Conservation (phyloP, 371 early-diverging fungal species). For the Mortierella sp. region DNA sequence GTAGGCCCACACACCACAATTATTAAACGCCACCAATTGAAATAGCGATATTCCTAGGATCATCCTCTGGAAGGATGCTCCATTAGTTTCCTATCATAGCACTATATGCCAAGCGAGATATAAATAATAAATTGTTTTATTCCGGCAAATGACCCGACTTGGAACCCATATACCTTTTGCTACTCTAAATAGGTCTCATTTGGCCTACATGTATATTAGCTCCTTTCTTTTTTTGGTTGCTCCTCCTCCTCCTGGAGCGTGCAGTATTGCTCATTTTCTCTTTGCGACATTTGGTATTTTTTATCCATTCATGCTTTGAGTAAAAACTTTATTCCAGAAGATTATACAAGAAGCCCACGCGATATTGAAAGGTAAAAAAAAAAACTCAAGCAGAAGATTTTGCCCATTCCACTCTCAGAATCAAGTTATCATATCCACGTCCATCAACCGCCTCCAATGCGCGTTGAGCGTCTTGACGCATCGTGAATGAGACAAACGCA, state of each 20-base stretch:
- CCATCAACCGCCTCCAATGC: constrained; percentile 91
- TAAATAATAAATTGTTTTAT: not conserved
- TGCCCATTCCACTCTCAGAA: constrained; percentile 91
- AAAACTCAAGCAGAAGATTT: constrained; percentile 56
- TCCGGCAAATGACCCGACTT: not conserved
- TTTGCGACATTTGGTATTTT: no score
- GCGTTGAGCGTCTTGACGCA: constrained; percentile 82
- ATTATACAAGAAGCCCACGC: no score
- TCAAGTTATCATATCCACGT: constrained; percentile 93
- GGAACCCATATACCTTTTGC: no score
- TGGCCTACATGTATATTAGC: not conserved
- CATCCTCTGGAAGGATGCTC: not conserved
- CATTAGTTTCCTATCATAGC: not conserved
- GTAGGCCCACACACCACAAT: constrained; percentile 15
- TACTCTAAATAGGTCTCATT: not conserved
- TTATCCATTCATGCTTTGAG: no score
- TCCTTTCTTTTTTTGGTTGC: not conserved
- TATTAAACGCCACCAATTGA: not conserved
- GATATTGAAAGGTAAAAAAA: no score
- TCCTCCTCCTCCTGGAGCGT: no score
- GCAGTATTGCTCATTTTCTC: no score
- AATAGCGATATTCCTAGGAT: not conserved
- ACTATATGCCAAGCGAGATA: not conserved
- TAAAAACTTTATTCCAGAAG: no score
- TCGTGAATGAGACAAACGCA: constrained; percentile 91